Evolutionary conservation across 805 yeast genomes (phyloP), one percentile per base, ranked within the genome.

Genomic region (Lipomyces chichibuensis): DNA sequence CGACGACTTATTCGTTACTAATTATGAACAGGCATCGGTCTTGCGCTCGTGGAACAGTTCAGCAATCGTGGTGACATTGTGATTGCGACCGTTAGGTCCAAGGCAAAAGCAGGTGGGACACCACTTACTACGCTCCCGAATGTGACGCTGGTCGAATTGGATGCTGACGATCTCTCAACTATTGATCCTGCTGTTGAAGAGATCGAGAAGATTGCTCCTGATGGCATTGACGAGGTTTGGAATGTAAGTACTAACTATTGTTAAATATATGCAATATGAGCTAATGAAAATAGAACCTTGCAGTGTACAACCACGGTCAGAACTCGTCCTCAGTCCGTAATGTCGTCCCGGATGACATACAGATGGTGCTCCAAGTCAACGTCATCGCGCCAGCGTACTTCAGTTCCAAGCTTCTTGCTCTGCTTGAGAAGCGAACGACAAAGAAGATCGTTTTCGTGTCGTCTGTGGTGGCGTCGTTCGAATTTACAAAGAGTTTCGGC

Each of bases 361-460:
- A 52, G 29, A 23, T 25, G 13, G 33, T 14, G 14, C 17, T 52
- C 55, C 27, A 52, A 5, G 29, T 33, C 20, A 59, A 59, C 57
- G 43, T 33, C 7, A 23, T 27, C 43, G 62, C 29, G 17, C 62
- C 62, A 3, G n/a, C 29, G 3, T 23, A 17, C 3, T 20, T 49
- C 43, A 7, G 57, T 8, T 32, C 43, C 46, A 46, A 32, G 39
- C 25, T 59, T 20, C 57, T 59, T 23, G 57, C 62, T 20, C 27
- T 59, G 9, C 57, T 59, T 14, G 54, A 20, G 33, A 46, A 51
- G 46, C 29, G 57, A 4, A 20, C 25, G 20, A n/a, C 49, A 13
- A 59, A 59, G 62, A 59, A 46, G 43, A 32, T 59, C 14, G 56
- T 59, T 1, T 59, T 29, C 27, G 43, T 59, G 13, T 59, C 62